These are phyloP conservation scores for Penicillium cinerascens DNA, from an alignment of 495 filamentous ascomycete species.

Conservation along the genomic window DNA sequence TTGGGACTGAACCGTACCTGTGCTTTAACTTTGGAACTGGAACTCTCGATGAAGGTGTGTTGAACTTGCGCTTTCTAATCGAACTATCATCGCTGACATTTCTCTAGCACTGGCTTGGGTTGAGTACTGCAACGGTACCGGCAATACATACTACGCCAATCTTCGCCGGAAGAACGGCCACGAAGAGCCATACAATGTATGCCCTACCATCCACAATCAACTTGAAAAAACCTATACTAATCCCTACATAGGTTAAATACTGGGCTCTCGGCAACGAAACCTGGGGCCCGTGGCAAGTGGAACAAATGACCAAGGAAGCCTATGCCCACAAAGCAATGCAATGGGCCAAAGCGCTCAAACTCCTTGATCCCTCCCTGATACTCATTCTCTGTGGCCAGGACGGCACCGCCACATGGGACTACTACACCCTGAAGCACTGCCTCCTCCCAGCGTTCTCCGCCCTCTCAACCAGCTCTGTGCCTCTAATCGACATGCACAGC, in stretches of 20 bases:
- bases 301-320: slow-evolving; percentile 68
- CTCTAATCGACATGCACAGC: slow-evolving; percentile 66
- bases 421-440: slow-evolving; percentile 65
- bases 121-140: slow-evolving; percentile 73
- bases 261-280: slow-evolving; percentile 71
- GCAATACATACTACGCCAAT: slow-evolving; percentile 76
- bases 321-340: slow-evolving; percentile 74
- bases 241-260: slow-evolving; percentile 50
- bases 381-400: slow-evolving; percentile 71
- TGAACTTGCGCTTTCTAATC: background rate
- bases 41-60: slow-evolving; percentile 65
- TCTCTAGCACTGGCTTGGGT: slow-evolving; percentile 65
- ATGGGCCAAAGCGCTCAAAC: slow-evolving; percentile 78
- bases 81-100: background rate
- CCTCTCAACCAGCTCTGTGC: slow-evolving; percentile 46
- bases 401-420: slow-evolving; percentile 67
- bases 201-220: slow-evolving; percentile 1
- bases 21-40: slow-evolving; percentile 72
- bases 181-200: slow-evolving; percentile 68
- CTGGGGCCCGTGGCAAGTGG: slow-evolving; percentile 79
- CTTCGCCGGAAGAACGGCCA: slow-evolving; percentile 67
- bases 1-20: slow-evolving; percentile 70
- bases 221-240: slow-evolving; percentile 4
- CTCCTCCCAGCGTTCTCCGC: slow-evolving; percentile 37
- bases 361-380: slow-evolving; percentile 62